Conservation (phyloP, 176 grass and related monocot species). For the bread wheat (Triticum aestivum) region DNA sequence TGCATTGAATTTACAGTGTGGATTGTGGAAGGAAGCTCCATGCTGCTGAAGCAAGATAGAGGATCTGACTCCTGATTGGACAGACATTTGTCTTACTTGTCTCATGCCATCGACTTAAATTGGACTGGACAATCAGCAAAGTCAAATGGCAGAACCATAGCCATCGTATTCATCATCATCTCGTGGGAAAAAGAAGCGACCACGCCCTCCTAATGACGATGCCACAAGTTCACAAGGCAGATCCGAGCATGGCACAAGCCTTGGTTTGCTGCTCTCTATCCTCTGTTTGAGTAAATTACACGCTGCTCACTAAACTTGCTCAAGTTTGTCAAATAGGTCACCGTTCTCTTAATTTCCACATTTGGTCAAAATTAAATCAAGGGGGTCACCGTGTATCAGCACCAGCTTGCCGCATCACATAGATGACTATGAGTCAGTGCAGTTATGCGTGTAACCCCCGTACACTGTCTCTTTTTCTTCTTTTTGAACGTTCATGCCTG, state of each 20-base stretch:
- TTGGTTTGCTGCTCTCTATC: conserved; percentile 21
- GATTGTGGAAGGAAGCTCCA: no score
- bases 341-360: neutral
- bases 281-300: neutral
- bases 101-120: conserved; percentile 3
- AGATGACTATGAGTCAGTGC: neutral
- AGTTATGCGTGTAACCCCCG: neutral
- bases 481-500: no score
- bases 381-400: neutral
- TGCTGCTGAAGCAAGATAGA: no score
- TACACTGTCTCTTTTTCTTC: no score
- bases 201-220: conserved; percentile 11
- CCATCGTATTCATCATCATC: conserved; percentile 17
- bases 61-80: no score
- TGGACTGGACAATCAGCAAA: neutral
- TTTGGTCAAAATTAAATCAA: neutral
- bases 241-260: conserved; percentile 22
- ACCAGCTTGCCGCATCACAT: neutral
- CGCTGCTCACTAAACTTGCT: neutral
- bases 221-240: neutral
- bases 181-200: conserved; percentile 27
- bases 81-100: neutral
- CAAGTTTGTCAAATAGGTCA: neutral
- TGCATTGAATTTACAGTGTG: no score
- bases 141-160: conserved; percentile 31